A percentile compares a stretch with the other conserved stretches of the same genome.
Conservation (phyloP, 345 rosid genomes). For the Gossypium arboreum region DNA sequence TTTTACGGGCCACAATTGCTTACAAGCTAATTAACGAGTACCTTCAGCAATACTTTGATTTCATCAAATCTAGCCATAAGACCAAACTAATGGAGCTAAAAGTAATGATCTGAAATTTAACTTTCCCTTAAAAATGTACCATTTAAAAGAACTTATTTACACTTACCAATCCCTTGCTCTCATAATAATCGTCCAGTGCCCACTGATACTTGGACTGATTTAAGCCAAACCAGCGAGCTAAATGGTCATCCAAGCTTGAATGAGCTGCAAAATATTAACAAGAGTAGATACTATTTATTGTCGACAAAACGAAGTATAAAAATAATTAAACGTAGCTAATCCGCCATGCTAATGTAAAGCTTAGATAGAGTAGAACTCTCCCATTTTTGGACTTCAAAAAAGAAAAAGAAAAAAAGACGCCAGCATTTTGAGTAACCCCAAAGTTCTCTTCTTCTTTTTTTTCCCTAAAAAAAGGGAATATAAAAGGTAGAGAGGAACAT, state of each 20-base stretch:
- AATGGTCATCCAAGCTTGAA: slow-evolving; percentile 91
- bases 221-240: slow-evolving; percentile 99
- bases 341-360: neutral
- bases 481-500: neutral
- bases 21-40: slow-evolving; percentile 24
- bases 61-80: slow-evolving; percentile 21
- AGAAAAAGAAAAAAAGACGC: no score
- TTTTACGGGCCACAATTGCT: slow-evolving; percentile 5
- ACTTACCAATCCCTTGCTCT: slow-evolving; percentile 78
- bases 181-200: slow-evolving; percentile 93
- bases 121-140: neutral
- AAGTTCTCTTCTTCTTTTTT: neutral
- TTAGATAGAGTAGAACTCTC: neutral
- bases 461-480: neutral
- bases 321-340: neutral
- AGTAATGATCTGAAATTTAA: neutral
- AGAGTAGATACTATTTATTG: neutral
- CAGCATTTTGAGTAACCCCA: neutral
- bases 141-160: neutral
- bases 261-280: slow-evolving; percentile 52
- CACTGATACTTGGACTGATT: slow-evolving; percentile 98
- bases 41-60: slow-evolving; percentile 7
- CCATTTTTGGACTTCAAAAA: neutral
- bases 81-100: slow-evolving; percentile 1
- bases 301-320: neutral